These are phyloP conservation scores for Rhizodiscina lignyota DNA, from an alignment of 495 filamentous ascomycete genomes.

Conservation along the genomic window DNA sequence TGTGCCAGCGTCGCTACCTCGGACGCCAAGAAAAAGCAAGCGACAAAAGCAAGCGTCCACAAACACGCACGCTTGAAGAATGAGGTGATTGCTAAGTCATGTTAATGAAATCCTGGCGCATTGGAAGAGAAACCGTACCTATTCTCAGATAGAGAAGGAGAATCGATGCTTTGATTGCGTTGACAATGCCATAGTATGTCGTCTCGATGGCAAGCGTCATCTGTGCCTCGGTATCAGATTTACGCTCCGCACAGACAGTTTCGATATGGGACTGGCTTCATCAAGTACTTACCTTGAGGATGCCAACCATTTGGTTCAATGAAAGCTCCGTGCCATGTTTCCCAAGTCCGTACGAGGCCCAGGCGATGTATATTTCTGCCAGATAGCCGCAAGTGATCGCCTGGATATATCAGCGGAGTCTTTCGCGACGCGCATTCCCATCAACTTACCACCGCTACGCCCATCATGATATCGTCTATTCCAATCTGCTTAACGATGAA, in stretches of 20 bases:
- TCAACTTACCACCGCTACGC: background rate
- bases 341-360: slow-evolving; percentile 9
- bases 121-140: slow-evolving; percentile 18
- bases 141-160: slow-evolving; percentile 31
- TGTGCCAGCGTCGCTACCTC: slow-evolving; percentile 24
- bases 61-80: slow-evolving; percentile 3
- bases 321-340: slow-evolving; percentile 3
- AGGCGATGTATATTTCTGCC: slow-evolving; percentile 5
- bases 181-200: slow-evolving; percentile 25
- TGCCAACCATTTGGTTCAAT: slow-evolving; percentile 5
- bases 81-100: slow-evolving; percentile 1
- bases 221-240: slow-evolving; percentile 4
- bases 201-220: slow-evolving; percentile 25
- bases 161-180: slow-evolving; percentile 30
- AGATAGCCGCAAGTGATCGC: slow-evolving; percentile 8
- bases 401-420: background rate
- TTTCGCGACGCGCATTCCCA: background rate
- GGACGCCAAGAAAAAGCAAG: slow-evolving; percentile 22
- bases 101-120: background rate
- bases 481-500: background rate
- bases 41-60: slow-evolving; percentile 23
- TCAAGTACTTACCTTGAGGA: slow-evolving; percentile 5
- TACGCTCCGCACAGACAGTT: background rate
- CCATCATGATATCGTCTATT: background rate
- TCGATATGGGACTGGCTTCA: background rate